A percentile compares a stretch with the other conserved stretches of the same genome.
Evolutionary conservation across 2,329 filamentous ascomycete genomes (phyloP).

Genomic region (Chrysoporthe puriensis): DNA sequence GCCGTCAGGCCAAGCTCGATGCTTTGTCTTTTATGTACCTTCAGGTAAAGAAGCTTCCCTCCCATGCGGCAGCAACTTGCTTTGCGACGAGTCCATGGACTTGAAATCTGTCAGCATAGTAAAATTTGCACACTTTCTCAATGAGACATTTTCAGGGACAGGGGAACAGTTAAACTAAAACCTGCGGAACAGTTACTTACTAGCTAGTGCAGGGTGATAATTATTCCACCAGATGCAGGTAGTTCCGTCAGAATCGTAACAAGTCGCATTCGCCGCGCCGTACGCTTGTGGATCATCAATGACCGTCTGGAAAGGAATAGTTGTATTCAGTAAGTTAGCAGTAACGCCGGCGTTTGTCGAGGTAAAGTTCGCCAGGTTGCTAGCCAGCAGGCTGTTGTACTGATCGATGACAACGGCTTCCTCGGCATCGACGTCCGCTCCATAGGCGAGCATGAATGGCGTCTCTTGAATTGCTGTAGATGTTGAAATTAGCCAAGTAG

Average conservation of each 20-base stretch:
- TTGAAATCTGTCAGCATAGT: neutral
- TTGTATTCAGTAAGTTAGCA: conserved; percentile 45
- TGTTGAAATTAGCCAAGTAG: neutral
- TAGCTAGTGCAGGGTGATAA: conserved; percentile 47
- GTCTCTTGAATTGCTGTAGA: conserved; percentile 46
- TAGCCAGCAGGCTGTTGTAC: conserved; percentile 43
- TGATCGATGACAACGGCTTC: conserved; percentile 41
- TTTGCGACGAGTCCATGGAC: conserved; percentile 42
- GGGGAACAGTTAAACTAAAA: neutral
- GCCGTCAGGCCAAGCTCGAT: neutral
- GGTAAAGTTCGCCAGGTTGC: conserved; percentile 39
- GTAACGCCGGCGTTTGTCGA: conserved; percentile 39
- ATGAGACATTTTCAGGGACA: too few species aligned
- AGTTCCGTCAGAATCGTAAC: conserved; percentile 45
- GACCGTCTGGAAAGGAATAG: conserved; percentile 45
- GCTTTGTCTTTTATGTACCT: conserved; percentile 31
- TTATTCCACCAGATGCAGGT: conserved; percentile 51
- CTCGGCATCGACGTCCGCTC: conserved; percentile 32
- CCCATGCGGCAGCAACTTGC: conserved; percentile 40
- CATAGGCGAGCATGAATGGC: conserved; percentile 38
- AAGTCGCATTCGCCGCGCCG: conserved; percentile 47
- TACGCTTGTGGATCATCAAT: conserved; percentile 46
- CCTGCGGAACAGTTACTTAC: conserved; percentile 31
- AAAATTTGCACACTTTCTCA: neutral
- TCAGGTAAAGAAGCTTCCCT: conserved; percentile 35